Percentiles rank a stretch among this genome's conserved stretches.
These are phyloP conservation scores for Pueraria montana DNA, from an alignment of 306 rosid genomes.

Conservation along the genomic window DNA sequence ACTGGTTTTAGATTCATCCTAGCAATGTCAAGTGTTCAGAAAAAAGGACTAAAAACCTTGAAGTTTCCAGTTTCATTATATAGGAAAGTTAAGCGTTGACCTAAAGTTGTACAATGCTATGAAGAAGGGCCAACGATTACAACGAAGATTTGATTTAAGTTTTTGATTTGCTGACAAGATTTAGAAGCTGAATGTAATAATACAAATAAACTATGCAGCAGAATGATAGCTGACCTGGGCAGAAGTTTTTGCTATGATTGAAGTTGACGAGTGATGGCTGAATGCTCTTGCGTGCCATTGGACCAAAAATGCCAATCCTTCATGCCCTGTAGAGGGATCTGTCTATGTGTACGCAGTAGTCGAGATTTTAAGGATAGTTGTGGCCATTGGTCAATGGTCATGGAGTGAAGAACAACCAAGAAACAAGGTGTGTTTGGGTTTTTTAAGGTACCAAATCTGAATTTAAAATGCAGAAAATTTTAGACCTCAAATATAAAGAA, in stretches of 20 bases:
- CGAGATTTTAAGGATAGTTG: too few relatives aligned
- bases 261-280: too few relatives aligned
- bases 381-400: too few relatives aligned
- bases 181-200: not conserved
- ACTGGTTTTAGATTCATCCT: not conserved
- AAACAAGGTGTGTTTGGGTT: too few relatives aligned
- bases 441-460: too few relatives aligned
- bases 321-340: not conserved
- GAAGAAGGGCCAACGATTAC: not conserved
- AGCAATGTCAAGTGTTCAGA: not conserved
- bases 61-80: not conserved
- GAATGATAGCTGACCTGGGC: conserved; percentile 16
- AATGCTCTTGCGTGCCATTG: too few relatives aligned
- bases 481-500: too few relatives aligned
- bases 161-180: not conserved
- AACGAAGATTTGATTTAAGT: not conserved
- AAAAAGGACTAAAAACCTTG: not conserved
- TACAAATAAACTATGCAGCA: not conserved
- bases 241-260: not conserved
- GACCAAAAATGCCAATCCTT: not conserved
- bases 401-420: too few relatives aligned
- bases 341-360: too few relatives aligned
- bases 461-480: too few relatives aligned
- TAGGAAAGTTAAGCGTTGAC: not conserved
- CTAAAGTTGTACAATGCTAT: not conserved